Percentiles rank a stretch among this genome's conserved stretches.
Conservation (phyloP, 768 basidiomycete genomes). For the Lentinula sp. region DNA sequence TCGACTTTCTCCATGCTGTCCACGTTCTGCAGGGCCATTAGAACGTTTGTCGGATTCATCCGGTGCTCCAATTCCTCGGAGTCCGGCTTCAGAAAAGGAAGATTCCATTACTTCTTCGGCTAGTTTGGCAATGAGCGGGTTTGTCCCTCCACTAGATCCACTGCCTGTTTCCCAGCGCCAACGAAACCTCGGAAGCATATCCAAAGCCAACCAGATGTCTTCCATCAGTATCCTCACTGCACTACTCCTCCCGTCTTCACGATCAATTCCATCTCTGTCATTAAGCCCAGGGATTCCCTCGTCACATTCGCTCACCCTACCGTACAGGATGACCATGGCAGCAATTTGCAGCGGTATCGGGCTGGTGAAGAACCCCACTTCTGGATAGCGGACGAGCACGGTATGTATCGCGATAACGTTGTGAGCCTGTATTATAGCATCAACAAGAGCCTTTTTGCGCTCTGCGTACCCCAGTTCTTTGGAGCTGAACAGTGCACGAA, state of each 20-base stretch:
- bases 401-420: constrained; percentile 84
- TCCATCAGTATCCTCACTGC: constrained; percentile 43
- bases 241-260: constrained; percentile 21
- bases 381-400: constrained; percentile 77
- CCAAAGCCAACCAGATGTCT: constrained; percentile 82
- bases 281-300: constrained; percentile 39
- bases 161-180: constrained; percentile 71
- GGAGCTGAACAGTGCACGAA: constrained; percentile 75
- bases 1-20: neutral
- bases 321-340: constrained; percentile 87
- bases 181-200: constrained; percentile 83
- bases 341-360: constrained; percentile 87
- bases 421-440: constrained; percentile 84
- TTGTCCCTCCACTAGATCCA: constrained; percentile 50
- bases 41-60: constrained; percentile 11
- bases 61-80: constrained; percentile 13
- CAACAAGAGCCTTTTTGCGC: constrained; percentile 65
- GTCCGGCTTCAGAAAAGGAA: constrained; percentile 54
- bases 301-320: constrained; percentile 76
- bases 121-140: constrained; percentile 79
- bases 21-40: neutral
- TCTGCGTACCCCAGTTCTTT: constrained; percentile 63
- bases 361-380: constrained; percentile 84
- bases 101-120: constrained; percentile 77
- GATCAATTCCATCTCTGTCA: constrained; percentile 35